Evolutionary conservation across 306 rosid species (phyloP).

Genomic region (Prunus armeniaca): DNA sequence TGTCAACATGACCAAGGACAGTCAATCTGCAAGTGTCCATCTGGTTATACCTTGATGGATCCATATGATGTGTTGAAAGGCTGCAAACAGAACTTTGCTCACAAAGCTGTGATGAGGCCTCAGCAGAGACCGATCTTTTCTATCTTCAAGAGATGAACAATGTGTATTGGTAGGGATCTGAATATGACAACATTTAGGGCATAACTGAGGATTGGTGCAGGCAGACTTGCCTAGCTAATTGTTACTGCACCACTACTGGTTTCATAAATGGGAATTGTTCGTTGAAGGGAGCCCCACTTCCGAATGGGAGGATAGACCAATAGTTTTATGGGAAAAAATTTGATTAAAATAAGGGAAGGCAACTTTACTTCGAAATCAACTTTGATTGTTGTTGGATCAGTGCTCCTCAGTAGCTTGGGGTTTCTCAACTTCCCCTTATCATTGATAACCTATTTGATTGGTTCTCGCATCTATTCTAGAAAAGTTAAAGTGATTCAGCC

Average conservation of each 20-base stretch:
- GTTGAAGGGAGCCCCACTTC: conserved; percentile 22
- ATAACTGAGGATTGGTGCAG: conserved; percentile 18
- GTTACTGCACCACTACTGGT: conserved; percentile 19
- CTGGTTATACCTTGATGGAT: neutral
- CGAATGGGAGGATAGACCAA: conserved; percentile 7
- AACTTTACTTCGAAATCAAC: conserved; percentile 6
- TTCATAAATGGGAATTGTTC: neutral
- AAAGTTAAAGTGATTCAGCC: neutral
- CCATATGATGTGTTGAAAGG: conserved; percentile 20
- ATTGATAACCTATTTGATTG: neutral
- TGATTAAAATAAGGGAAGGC: conserved; percentile 21
- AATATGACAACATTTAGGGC: neutral
- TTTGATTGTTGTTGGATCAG: conserved; percentile 17
- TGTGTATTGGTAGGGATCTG: neutral
- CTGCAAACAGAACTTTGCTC: conserved; percentile 31
- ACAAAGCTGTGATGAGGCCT: conserved; percentile 32
- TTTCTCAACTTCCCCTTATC: conserved; percentile 6
- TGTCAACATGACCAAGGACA: conserved; percentile 10
- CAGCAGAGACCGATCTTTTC: conserved; percentile 7
- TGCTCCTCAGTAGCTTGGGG: conserved; percentile 20
- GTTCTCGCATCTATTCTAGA: neutral
- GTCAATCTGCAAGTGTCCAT: conserved; percentile 14
- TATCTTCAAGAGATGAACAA: neutral
- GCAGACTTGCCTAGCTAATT: conserved; percentile 18
- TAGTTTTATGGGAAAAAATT: neutral